Base-by-base conservation (phyloP, 306 rosid genomes). In the Dalbergia oliveri region DNA sequence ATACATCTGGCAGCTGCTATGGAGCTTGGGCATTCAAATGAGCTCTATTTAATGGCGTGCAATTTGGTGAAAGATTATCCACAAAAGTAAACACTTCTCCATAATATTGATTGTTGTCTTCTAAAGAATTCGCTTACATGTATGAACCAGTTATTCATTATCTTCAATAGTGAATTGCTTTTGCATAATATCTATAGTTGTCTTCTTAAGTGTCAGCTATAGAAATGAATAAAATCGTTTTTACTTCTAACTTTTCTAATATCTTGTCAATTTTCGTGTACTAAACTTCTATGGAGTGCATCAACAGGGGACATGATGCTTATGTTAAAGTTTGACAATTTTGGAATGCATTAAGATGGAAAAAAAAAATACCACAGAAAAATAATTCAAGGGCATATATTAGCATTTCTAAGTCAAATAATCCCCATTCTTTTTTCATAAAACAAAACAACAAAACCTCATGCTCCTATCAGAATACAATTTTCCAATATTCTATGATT, bases 1-100 rank as follows among this genome's bases (percentile, higher is more conserved):
- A 94, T 95, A 87, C 99, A 95, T 87, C 86, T 95, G 84, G 98
- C 97, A 33, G 97, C 99, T 76, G 94, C 99, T 12, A 92, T 91
- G 92, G 98, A 95, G 86, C 97, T 90, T 90, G 99, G 97, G 33
- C 88, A 95, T 78, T 95, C 98, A 66, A 95, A 95, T 88, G 99
- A 95, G 81, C 98, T 95, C 33, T 95, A 95, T 88, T 86, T 95
- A 76, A 88, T 95, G 99, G 93, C 99, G 47, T 93, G 96, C 92
- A 90, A 93, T 87, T 88, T 93, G 71, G 98, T 93, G 82, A 95
- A 91, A 87, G 99, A 95, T 86, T 93, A 95, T 86, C 98, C 99
- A 78, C 99, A 89, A 84, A 95, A 88, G 98, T 95, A 87, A 77
- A 60, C 65, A 39, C 16, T 47, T 60, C 50, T 44, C 49, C 49